These are phyloP conservation scores for Platanthera guangdongensis DNA, from an alignment of 106 monocot genomes.

Conservation along the genomic window DNA sequence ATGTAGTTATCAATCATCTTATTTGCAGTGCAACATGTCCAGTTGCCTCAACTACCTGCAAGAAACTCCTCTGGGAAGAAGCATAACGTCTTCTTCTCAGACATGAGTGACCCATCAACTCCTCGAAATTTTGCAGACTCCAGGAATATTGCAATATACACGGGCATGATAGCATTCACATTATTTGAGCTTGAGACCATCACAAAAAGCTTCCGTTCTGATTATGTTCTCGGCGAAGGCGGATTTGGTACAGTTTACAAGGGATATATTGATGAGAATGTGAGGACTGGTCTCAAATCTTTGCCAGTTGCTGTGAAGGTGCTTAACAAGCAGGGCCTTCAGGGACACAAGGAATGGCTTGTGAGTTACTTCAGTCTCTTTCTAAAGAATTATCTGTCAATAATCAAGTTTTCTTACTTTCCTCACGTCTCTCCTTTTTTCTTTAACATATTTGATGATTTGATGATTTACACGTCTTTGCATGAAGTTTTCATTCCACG, in stretches of 20 bases:
- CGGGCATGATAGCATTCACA: constrained; percentile 76
- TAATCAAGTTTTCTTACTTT: background rate
- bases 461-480: background rate
- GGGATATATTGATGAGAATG: constrained; percentile 93
- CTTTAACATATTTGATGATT: background rate
- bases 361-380: constrained; percentile 21
- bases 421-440: background rate
- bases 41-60: constrained; percentile 36
- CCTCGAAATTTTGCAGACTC: constrained; percentile 65
- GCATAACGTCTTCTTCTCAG: constrained; percentile 57
- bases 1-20: constrained; percentile 1
- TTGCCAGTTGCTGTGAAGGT: constrained; percentile 81
- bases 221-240: constrained; percentile 93
- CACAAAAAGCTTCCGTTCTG: constrained; percentile 85
- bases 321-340: constrained; percentile 62
- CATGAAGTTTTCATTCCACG: background rate
- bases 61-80: constrained; percentile 60
- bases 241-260: constrained; percentile 96
- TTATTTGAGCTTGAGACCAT: constrained; percentile 93
- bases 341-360: constrained; percentile 73
- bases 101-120: constrained; percentile 53
- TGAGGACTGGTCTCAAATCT: constrained; percentile 78
- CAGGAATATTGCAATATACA: constrained; percentile 80
- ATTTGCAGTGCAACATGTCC: constrained; percentile 65
- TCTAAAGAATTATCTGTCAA: background rate